Evolutionary conservation across 202 grass and related monocot genomes (phyloP).

Genomic region (Cymbopogon flexuosus): DNA sequence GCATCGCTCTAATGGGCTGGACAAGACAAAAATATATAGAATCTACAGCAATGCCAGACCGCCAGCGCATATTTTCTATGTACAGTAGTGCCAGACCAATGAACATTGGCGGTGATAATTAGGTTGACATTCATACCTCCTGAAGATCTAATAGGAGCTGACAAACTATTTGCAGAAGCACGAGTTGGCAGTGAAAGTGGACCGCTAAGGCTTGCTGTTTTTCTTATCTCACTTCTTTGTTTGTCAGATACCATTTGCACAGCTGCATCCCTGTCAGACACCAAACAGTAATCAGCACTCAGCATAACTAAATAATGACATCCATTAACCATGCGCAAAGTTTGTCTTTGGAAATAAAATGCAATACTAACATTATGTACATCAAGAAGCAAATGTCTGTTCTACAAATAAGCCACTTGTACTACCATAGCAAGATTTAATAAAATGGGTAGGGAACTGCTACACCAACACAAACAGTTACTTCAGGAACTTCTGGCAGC

Average conservation of each 20-base stretch:
- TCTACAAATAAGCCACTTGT: neutral
- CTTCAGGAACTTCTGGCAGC: neutral
- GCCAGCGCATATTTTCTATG: neutral
- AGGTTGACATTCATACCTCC: slow-evolving; percentile 51
- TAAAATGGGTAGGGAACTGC: neutral
- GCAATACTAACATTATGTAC: neutral
- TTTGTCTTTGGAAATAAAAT: slow-evolving; percentile 4
- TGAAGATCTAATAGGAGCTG: slow-evolving; percentile 92
- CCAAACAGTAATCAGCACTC: slow-evolving; percentile 15
- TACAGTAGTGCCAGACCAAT: neutral
- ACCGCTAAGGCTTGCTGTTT: slow-evolving; percentile 79
- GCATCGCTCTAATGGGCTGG: neutral
- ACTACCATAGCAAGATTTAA: neutral
- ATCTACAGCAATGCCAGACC: neutral
- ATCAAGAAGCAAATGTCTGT: neutral
- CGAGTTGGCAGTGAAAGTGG: slow-evolving; percentile 92
- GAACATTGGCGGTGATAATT: neutral
- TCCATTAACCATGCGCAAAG: neutral
- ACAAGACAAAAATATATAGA: neutral
- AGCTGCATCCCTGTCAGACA: slow-evolving; percentile 51
- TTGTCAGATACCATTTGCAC: slow-evolving; percentile 48
- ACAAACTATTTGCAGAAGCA: slow-evolving; percentile 96
- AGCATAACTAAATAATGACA: neutral
- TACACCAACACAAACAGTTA: neutral
- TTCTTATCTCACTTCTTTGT: slow-evolving; percentile 61